phyloP scores from a whole-genome alignment of 1,284 basidiomycete genomes.

The Schizophyllum commune region DNA sequence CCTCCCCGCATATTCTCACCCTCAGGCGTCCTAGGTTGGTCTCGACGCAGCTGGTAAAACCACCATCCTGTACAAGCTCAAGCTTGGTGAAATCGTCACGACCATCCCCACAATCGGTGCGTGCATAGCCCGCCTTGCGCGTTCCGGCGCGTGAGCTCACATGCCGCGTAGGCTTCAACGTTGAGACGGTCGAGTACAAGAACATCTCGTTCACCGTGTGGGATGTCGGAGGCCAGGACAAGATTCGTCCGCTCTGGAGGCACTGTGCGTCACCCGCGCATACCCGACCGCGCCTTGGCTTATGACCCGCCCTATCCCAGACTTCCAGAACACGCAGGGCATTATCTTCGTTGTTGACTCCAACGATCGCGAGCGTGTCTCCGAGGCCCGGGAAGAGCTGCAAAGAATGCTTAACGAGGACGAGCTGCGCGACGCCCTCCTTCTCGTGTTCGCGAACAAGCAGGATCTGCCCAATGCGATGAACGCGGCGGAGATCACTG shows the following conservation, averaged over 20 bases:
- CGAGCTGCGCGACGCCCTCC: constrained; percentile 96
- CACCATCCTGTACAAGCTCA: constrained; percentile 97
- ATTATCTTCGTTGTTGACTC: constrained; percentile 99
- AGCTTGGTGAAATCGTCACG: constrained; percentile 98
- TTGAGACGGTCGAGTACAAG: constrained; percentile 99
- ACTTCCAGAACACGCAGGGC: constrained; percentile 99
- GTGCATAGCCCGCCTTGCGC: constrained; percentile 24
- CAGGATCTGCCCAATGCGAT: constrained; percentile 99
- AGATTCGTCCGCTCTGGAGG: constrained; percentile 98
- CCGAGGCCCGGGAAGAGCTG: constrained; percentile 97
- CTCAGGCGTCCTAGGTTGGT: constrained; percentile 54
- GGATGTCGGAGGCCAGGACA: constrained; percentile 99
- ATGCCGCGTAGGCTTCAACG: constrained; percentile 78
- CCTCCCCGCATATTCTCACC: constrained; percentile 11
- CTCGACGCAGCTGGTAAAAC: constrained; percentile 98
- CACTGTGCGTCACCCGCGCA: constrained; percentile 68
- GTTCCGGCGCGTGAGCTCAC: constrained; percentile 16
- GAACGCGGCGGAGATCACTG: constrained; percentile 99
- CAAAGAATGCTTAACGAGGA: constrained; percentile 99
- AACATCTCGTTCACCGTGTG: constrained; percentile 99
- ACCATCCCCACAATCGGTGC: constrained; percentile 98
- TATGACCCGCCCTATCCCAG: constrained; percentile 32
- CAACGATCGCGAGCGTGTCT: constrained; percentile 99
- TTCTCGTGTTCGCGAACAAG: constrained; percentile 99
- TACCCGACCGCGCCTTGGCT: constrained; percentile 13